phyloP scores from a whole-genome alignment of 495 filamentous ascomycete genomes.

The Articulospora tetracladia region DNA sequence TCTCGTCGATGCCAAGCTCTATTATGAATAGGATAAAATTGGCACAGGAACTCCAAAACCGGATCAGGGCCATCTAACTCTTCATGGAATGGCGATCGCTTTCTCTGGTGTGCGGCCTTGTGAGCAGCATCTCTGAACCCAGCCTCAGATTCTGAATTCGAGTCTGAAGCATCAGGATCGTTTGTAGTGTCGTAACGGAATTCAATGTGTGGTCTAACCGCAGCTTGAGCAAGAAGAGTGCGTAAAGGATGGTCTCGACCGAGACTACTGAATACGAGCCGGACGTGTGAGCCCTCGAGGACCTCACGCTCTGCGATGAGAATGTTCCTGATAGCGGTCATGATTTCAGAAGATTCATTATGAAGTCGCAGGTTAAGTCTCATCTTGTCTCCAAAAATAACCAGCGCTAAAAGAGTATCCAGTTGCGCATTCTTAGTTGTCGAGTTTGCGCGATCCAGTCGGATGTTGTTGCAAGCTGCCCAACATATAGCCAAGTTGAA shows the following conservation, averaged over 20 bases:
- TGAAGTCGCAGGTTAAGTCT: background rate
- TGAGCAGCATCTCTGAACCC: background rate
- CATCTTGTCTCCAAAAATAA: background rate
- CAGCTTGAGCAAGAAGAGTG: slow-evolving; percentile 1
- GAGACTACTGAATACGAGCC: background rate
- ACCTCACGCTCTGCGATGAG: background rate
- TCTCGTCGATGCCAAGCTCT: background rate
- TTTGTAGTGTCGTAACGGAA: background rate
- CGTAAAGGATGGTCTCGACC: background rate
- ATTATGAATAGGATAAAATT: background rate
- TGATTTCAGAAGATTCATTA: background rate
- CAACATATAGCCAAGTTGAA: background rate
- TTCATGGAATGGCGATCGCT: background rate
- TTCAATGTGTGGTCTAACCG: background rate
- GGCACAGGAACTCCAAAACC: background rate
- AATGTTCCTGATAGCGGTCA: background rate
- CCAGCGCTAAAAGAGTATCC: background rate
- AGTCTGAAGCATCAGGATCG: background rate
- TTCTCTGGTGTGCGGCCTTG: background rate
- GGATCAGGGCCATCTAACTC: background rate
- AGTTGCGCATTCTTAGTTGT: background rate
- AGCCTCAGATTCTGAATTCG: background rate
- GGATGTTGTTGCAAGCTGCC: too few relatives aligned
- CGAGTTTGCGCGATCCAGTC: background rate
- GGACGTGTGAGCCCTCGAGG: background rate